Base-by-base conservation (phyloP, 2,329 filamentous ascomycete species). In the Trichoderma sp. region DNA sequence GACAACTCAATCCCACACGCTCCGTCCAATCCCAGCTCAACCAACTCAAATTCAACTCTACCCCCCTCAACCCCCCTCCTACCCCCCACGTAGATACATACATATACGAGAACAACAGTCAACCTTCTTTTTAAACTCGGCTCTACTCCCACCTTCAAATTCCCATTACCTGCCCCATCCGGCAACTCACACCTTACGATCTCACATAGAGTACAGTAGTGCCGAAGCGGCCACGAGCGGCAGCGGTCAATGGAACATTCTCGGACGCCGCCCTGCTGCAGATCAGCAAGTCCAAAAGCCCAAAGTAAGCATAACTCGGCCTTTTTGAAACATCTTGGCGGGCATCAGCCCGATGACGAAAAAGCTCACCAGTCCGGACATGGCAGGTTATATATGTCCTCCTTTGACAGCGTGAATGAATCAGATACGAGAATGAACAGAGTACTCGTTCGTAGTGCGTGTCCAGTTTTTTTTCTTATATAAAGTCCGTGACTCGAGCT, bases 131-230 rank as follows among this genome's bases (percentile, higher is more conserved):
- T 53, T 13, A 61, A 62, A 53, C 67, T 69, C 57, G 58, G 58
- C 57, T 50, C 57, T 69, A 53, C 67, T 68, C 50, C 15, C 57
- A 69, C 39, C 67, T 69, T 36, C 36, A 12, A 34, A 13, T 9
- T 5, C 50, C 53, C 20, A 8, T 17, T 28, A 68, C 67, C 55
- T 69, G 57, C 67, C 67, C 43, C 36, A 68, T 68, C 66, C 65
- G 32, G 64, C 34, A 67, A 26, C 53, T 30, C 28, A 23, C 12
- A 26, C 6, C 15, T 26, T 34, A 63, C 59, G 15, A 63, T 63
- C 59, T 63, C 59, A 20, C 28, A 17, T 32, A 30, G 1, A 17
- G 15, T n/a, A 43, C 15, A 59, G 23, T 32, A 59, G 8, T 59
- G 28, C 28, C 55, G n/a, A n/a, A n/a, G n/a, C n/a, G n/a, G n/a